Conservation (phyloP, 2,329 filamentous ascomycete genomes). For the Gyromitra esculenta region DNA sequence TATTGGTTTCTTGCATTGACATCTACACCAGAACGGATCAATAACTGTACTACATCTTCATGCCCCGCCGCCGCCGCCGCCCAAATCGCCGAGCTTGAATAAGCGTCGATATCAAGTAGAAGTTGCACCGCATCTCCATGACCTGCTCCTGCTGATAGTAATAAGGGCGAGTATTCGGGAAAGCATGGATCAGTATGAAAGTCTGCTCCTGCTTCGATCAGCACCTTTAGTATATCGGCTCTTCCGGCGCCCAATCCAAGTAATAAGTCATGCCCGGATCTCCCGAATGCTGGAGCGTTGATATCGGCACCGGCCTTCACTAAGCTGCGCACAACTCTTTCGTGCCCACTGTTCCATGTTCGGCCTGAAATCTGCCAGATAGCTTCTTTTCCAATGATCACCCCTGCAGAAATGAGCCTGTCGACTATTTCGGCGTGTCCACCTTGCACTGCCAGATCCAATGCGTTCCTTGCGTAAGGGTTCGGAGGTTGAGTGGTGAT, state of each 20-base stretch:
- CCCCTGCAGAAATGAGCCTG: not conserved
- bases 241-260: not conserved
- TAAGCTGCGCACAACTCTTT: not conserved
- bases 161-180: not conserved
- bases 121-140: not conserved
- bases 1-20: slow-evolving; percentile 10
- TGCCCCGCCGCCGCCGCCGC: not conserved
- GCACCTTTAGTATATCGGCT: not conserved
- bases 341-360: not conserved
- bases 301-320: not conserved
- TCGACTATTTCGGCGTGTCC: not conserved
- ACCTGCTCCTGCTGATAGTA: not conserved
- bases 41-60: not conserved
- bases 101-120: not conserved
- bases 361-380: not conserved
- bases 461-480: not conserved
- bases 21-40: slow-evolving; percentile 25
- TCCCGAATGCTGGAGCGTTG: not conserved
- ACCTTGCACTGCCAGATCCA: not conserved
- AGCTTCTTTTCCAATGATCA: not conserved
- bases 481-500: not conserved
- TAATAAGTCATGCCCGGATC: not conserved
- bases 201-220: not conserved
- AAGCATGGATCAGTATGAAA: not conserved
- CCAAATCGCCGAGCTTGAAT: not conserved